phyloP scores from a whole-genome alignment of 257 asterid genomes.

The Phtheirospermum japonicum region DNA sequence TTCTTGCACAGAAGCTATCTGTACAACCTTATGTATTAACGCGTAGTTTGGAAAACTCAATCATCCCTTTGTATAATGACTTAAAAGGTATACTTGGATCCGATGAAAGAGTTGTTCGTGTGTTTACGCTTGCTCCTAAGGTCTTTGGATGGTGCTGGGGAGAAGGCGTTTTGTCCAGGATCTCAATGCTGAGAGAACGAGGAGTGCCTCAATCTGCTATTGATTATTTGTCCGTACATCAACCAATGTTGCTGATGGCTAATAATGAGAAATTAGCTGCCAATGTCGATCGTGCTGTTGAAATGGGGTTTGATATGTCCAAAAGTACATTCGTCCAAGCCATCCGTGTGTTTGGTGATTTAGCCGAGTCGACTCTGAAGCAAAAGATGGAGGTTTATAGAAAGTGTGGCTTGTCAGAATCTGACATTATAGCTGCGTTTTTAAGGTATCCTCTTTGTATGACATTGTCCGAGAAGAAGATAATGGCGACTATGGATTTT shows the following conservation, averaged over 20 bases:
- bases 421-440: background rate
- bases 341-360: background rate
- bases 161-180: too few species aligned
- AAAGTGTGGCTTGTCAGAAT: background rate
- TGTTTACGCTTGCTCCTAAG: background rate
- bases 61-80: background rate
- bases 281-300: too few species aligned
- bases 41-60: background rate
- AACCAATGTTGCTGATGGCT: background rate
- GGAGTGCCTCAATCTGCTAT: background rate
- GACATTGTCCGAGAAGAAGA: background rate
- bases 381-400: background rate
- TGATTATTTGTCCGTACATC: background rate
- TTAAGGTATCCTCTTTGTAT: background rate
- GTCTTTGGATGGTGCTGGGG: too few species aligned
- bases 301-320: background rate
- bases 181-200: too few species aligned
- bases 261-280: background rate
- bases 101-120: too few species aligned
- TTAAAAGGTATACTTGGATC: background rate
- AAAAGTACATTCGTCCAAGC: background rate
- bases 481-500: background rate
- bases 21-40: background rate
- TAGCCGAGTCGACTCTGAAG: background rate
- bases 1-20: background rate